Percentiles rank a stretch among this genome's conserved stretches.
Evolutionary conservation across 176 grass and related monocot genomes (phyloP).

Genomic region (sorghum (Sorghum bicolor)): Sorghum_bicolor_NCBIv3 NC_012875.2:47045001-47045500

Average conservation of each 20-base stretch:
- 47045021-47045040: conserved; percentile 21
- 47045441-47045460: not conserved
- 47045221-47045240: not conserved
- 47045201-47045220: too few species aligned
- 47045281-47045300: not conserved
- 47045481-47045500: not conserved
- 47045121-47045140: not conserved
- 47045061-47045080: not conserved
- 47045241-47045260: not conserved
- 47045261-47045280: not conserved
- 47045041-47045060: not conserved
- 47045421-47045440: conserved; percentile 81
- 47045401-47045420: conserved; percentile 56
- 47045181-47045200: conserved; percentile 36
- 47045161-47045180: conserved; percentile 69
- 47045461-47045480: not conserved
- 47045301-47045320: conserved; percentile 80
- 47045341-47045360: conserved; percentile 77
- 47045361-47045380: conserved; percentile 45
- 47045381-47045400: conserved; percentile 61
- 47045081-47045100: not conserved
- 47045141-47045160: conserved; percentile 76
- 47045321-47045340: conserved; percentile 69
- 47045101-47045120: not conserved
- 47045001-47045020: conserved; percentile 90